Evolutionary conservation across 2,329 filamentous ascomycete genomes (phyloP), one percentile per base, ranked within the genome.

Genomic region (Alternaria brassicicola): DNA sequence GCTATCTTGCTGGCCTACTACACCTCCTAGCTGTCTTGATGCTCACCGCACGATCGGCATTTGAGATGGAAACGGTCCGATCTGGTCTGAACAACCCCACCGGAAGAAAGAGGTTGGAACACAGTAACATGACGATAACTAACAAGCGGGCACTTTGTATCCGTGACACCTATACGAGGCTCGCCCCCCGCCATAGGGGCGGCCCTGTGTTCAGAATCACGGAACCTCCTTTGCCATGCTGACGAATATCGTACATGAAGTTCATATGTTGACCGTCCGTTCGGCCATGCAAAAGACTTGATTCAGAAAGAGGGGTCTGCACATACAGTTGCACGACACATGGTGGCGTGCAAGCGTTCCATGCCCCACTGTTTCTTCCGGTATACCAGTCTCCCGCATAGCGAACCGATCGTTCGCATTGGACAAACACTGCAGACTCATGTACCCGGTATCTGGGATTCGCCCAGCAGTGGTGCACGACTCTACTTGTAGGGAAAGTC

Each of bases 71-170:
- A 59, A 55, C 49, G 23, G 48, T 55, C 42, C 55, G 13, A 60
- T 43, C 46, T 53, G 57, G 49, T 51, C 58, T 55, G 48, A 60
- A 35, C 50, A 28, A 51, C 54, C 38, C 30, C 25, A 56, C 56
- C 55, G 55, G 58, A 53, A 57, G 48, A 50, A 53, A 47, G 43
- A 52, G 57, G 52, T 54, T 48, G 52, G 62, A 62, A 36, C 55
- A 48, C 57, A 53, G 46, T 50, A 52, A 58, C 51, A 50, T 57
- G 55, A 74, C 71, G 71, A 74, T 65, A 71, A 72, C 54, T 53
- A 69, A 53, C 63, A 45, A 63, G 52, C 55, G 58, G 60, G 38
- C 39, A 58, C 60, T 68, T 71, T 58, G 63, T 67, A 69, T 70
- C 61, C 43, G 69, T 73, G 55, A 57, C 63, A 72, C 72, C 45